Base-by-base conservation (phyloP, 768 basidiomycete species). In the Lactifluus subvellereus region DNA sequence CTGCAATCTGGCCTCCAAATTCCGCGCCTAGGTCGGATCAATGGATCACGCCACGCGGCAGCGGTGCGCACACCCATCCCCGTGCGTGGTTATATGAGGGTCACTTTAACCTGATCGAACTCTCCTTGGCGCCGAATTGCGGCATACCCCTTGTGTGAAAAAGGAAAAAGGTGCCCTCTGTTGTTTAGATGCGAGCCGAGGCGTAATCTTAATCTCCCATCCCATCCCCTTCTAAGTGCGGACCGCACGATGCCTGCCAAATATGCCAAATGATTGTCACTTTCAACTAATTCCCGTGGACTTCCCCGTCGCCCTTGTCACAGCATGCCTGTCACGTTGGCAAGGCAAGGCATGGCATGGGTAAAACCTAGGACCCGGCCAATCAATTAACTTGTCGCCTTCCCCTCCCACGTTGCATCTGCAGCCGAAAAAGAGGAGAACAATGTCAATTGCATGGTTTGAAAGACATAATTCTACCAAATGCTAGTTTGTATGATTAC, bases 391-490 rank as follows among this genome's bases (percentile, higher is more conserved):
- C 13, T 57, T 33, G 5, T 33, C 11, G 5, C 6, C 13, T 16
- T 7, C n/a, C n/a, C 40, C 40, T 6, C 20, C 14, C 6, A 11
- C 35, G 20, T 11, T 16, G 3, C 13, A 27, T 4, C 9, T 18
- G 5, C 54, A 50, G 1, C 33, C 35, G 1, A 54, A 16, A 8
- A 30, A 43, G 20, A 33, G 32, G 4, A 27, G 43, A 52, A 62
- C 50, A 45, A 57, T 62, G 61, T 62, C 55, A 33, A 20, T 58
- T 54, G 60, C 45, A 54, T 53, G 51, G 8, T 16, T 35, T 57
- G 33, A 20, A 2, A 20, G 52, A 64, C 62, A 64, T 64, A 64
- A 50, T 64, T 64, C 62, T 64, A 64, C 53, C 53, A 35, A 50
- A 22, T 64, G 62, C 33, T 54, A 60, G 54, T 20, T 27, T 64